These are phyloP conservation scores for Plectosphaerella sp. DNA, from an alignment of 2,329 filamentous ascomycete species.

Conservation along the genomic window DNA sequence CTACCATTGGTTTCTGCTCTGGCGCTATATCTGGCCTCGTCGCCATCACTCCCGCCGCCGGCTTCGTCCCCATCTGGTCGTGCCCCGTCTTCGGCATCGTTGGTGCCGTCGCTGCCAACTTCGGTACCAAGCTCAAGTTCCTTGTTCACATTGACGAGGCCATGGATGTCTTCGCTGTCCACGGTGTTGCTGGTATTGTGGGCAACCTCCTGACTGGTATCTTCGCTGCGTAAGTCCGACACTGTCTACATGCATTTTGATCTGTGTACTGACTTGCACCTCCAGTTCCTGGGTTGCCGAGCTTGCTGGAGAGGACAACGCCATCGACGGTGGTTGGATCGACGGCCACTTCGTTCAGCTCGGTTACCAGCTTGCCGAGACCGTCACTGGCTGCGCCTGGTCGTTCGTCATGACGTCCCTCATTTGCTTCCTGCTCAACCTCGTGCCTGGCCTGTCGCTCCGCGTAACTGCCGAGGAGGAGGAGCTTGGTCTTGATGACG, in stretches of 20 bases:
- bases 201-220: constrained; percentile 76
- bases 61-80: constrained; percentile 68
- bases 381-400: constrained; percentile 60
- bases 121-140: constrained; percentile 79
- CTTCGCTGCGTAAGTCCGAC: constrained; percentile 59
- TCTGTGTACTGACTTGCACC: background rate
- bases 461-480: constrained; percentile 64
- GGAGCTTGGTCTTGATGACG: constrained; percentile 66
- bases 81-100: constrained; percentile 55
- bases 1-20: constrained; percentile 88
- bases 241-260: background rate
- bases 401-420: constrained; percentile 64
- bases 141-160: constrained; percentile 75
- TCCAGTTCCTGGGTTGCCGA: constrained; percentile 63
- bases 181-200: constrained; percentile 77
- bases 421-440: constrained; percentile 67
- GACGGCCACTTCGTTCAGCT: constrained; percentile 68
- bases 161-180: constrained; percentile 87
- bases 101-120: constrained; percentile 70
- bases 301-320: constrained; percentile 60
- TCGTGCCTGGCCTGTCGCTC: constrained; percentile 65
- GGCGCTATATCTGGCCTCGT: constrained; percentile 84
- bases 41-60: constrained; percentile 79
- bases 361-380: constrained; percentile 67
- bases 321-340: constrained; percentile 61